Percentiles rank a stretch among this genome's conserved stretches.
These are phyloP conservation scores for Colletotrichum sp. DNA, from an alignment of 2,329 filamentous ascomycete genomes.

Conservation along the genomic window DNA sequence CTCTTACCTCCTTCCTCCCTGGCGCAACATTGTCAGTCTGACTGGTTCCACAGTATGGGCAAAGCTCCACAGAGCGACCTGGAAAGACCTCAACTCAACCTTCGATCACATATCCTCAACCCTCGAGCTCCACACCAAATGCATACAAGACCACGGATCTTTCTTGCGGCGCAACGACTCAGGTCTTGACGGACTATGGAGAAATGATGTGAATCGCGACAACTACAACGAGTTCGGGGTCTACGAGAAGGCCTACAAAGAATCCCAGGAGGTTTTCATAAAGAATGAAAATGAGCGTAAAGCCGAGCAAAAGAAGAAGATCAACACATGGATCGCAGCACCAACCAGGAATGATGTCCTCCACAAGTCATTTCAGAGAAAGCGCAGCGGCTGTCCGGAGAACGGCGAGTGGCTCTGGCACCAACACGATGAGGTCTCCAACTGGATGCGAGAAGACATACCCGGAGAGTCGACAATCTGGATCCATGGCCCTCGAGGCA, in stretches of 20 bases:
- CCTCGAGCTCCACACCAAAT: background rate
- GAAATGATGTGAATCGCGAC: too few relatives aligned
- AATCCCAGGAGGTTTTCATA: background rate
- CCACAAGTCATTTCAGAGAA: background rate
- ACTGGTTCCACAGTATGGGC: background rate
- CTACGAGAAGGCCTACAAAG: background rate
- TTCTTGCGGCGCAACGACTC: background rate
- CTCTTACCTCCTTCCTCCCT: background rate
- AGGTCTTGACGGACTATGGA: background rate
- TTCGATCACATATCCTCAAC: background rate
- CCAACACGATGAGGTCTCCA: background rate
- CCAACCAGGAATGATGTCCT: background rate
- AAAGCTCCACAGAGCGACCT: slow-evolving; percentile 7
- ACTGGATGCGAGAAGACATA: slow-evolving; percentile 20
- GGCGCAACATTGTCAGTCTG: background rate
- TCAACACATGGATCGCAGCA: slow-evolving; percentile 1
- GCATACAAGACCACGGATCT: background rate
- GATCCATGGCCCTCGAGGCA: slow-evolving; percentile 36
- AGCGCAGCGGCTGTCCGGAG: background rate
- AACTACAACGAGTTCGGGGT: background rate
- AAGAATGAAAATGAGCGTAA: background rate
- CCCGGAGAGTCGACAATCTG: slow-evolving; percentile 31
- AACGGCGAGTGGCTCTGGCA: slow-evolving; percentile 10
- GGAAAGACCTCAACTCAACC: background rate
- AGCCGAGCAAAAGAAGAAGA: background rate